Percentiles rank a stretch among this genome's conserved stretches.
Conservation (phyloP, 2,329 filamentous ascomycete species). For the Biscogniauxia mediterranea region DNA sequence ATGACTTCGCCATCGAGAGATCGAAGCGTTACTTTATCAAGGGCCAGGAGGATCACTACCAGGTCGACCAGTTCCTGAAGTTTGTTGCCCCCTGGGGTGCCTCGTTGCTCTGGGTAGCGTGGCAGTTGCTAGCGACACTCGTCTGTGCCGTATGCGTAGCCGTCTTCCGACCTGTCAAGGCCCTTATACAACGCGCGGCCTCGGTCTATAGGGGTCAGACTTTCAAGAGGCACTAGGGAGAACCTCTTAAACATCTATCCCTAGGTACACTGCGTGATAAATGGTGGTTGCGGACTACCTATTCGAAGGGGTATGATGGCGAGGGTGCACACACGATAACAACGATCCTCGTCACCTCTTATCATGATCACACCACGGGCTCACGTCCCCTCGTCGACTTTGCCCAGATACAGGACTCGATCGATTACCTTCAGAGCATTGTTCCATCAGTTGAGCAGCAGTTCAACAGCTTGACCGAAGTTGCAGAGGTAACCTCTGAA, state of each 20-base stretch:
- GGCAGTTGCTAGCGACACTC: conserved; percentile 63
- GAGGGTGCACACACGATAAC: background rate
- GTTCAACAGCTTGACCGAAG: background rate
- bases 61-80: conserved; percentile 70
- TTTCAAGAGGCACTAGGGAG: background rate
- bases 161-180: background rate
- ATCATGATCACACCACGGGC: background rate
- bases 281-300: background rate
- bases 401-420: background rate
- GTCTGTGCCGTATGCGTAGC: conserved; percentile 54
- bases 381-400: background rate
- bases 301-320: background rate
- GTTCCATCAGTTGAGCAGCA: background rate
- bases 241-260: background rate
- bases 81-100: conserved; percentile 65
- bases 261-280: background rate
- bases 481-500: background rate
- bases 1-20: conserved; percentile 15
- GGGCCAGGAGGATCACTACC: conserved; percentile 79
- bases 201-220: background rate
- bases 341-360: background rate
- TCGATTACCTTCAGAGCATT: background rate
- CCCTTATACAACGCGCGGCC: background rate
- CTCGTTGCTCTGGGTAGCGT: conserved; percentile 48
- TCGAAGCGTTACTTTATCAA: conserved; percentile 65